These are phyloP conservation scores for Termitomyces sp. DNA, from an alignment of 768 basidiomycete species.

Conservation along the genomic window DNA sequence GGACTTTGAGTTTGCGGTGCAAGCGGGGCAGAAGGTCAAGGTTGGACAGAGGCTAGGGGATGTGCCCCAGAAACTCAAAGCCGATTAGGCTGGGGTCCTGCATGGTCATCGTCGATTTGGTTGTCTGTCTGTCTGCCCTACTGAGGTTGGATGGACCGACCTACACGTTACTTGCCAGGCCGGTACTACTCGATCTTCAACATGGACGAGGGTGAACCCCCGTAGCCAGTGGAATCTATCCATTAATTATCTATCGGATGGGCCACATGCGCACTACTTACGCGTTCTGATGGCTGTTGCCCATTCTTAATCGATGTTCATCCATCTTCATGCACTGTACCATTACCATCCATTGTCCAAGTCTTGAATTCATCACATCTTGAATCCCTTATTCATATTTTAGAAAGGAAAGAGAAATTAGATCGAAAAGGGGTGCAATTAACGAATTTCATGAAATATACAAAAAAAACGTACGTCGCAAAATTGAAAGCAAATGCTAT, in stretches of 20 bases:
- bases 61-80: slow-evolving; percentile 27
- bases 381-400: neutral
- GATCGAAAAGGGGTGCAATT: neutral
- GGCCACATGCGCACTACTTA: neutral
- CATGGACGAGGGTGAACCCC: slow-evolving; percentile 13
- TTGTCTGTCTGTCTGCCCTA: neutral
- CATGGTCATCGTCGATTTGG: neutral
- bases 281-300: neutral
- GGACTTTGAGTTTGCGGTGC: slow-evolving; percentile 73
- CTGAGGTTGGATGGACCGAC: neutral
- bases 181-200: slow-evolving; percentile 18
- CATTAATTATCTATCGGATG: slow-evolving; percentile 2
- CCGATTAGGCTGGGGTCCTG: slow-evolving; percentile 11
- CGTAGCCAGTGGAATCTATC: neutral
- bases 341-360: neutral
- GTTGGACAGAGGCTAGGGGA: slow-evolving; percentile 85
- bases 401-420: neutral
- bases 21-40: slow-evolving; percentile 79
- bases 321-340: slow-evolving; percentile 16
- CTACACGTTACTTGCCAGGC: neutral
- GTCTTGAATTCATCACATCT: too few species aligned
- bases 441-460: neutral
- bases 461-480: neutral
- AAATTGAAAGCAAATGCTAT: neutral
- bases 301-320: slow-evolving; percentile 16